A percentile compares a stretch with the other conserved stretches of the same genome.
Conservation (phyloP, 2,329 filamentous ascomycete species). For the Colletotrichum euphorbiae region DNA sequence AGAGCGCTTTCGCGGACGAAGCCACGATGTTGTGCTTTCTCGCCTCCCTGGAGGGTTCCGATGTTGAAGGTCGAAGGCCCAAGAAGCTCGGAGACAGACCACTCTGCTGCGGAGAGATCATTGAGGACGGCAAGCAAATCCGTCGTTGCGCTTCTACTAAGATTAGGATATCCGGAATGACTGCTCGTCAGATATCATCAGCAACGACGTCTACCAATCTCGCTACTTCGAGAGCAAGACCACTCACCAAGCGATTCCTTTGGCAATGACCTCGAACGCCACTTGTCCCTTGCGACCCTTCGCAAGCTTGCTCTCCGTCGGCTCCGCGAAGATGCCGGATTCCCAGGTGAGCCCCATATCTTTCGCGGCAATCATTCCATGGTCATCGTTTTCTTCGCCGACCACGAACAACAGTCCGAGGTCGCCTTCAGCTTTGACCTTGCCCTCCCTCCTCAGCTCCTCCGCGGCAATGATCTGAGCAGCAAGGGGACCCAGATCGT, state of each 20-base stretch:
- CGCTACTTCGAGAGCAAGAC: neutral
- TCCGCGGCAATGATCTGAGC: constrained; percentile 42
- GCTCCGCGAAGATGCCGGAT: constrained; percentile 44
- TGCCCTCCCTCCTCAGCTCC: constrained; percentile 38
- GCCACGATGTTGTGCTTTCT: constrained; percentile 54
- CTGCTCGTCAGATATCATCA: constrained; percentile 37
- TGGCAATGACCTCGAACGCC: constrained; percentile 47
- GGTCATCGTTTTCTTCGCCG: constrained; percentile 43
- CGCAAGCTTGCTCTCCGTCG: constrained; percentile 45
- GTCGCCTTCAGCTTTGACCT: constrained; percentile 39
- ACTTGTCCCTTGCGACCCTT: constrained; percentile 44
- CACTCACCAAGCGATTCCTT: constrained; percentile 46
- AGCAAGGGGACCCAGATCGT: constrained; percentile 51
- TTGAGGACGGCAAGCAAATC: constrained; percentile 48
- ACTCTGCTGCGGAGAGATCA: constrained; percentile 47
- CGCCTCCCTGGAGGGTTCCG: constrained; percentile 53
- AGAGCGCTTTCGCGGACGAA: constrained; percentile 52
- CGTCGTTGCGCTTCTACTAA: constrained; percentile 49
- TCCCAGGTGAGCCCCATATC: constrained; percentile 51
- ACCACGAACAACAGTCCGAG: constrained; percentile 43
- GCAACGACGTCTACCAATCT: too few species aligned
- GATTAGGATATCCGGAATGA: constrained; percentile 52
- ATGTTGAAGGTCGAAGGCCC: constrained; percentile 55
- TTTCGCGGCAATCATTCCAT: constrained; percentile 50
- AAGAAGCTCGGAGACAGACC: constrained; percentile 51